phyloP scores from a whole-genome alignment of 129 eudicot species.

The Saposhnikovia divaricata region DNA sequence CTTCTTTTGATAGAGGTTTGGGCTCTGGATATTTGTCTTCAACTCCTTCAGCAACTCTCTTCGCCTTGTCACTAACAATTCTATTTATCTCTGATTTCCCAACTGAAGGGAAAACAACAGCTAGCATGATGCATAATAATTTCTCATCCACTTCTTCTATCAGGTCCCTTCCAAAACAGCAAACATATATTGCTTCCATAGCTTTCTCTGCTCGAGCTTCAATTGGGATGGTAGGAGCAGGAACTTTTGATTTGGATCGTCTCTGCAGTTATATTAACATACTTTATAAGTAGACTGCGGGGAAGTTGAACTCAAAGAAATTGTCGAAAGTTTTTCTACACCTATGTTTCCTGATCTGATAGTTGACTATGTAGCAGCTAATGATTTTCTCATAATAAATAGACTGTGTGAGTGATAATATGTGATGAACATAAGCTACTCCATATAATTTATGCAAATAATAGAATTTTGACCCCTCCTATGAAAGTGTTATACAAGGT shows the following conservation, averaged over 20 bases:
- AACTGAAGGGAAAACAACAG: slow-evolving; percentile 69
- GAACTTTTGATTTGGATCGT: slow-evolving; percentile 45
- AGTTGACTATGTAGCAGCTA: not conserved
- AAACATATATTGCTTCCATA: slow-evolving; percentile 76
- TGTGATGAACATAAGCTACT: not conserved
- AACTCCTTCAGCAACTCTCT: slow-evolving; percentile 61
- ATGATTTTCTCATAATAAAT: not conserved
- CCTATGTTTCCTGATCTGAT: not conserved
- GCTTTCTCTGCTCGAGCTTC: slow-evolving; percentile 80
- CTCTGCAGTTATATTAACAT: slow-evolving; percentile 42
- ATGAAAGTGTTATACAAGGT: not conserved
- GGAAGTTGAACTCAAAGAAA: not conserved
- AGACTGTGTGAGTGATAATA: not conserved
- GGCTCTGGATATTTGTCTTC: slow-evolving; percentile 57
- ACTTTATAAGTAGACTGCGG: not conserved
- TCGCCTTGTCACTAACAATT: slow-evolving; percentile 53
- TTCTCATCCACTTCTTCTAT: slow-evolving; percentile 70
- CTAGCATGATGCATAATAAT: slow-evolving; percentile 50
- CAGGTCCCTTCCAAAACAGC: slow-evolving; percentile 73
- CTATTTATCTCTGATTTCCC: slow-evolving; percentile 31
- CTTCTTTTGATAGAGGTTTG: slow-evolving; percentile 77
- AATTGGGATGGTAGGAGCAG: slow-evolving; percentile 62
- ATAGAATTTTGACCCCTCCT: not conserved
- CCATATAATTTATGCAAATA: not conserved
- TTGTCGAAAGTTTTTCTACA: not conserved